These are phyloP conservation scores for Camellia sinensis DNA, from an alignment of 148 eudicot species.

Conservation along the genomic window DNA sequence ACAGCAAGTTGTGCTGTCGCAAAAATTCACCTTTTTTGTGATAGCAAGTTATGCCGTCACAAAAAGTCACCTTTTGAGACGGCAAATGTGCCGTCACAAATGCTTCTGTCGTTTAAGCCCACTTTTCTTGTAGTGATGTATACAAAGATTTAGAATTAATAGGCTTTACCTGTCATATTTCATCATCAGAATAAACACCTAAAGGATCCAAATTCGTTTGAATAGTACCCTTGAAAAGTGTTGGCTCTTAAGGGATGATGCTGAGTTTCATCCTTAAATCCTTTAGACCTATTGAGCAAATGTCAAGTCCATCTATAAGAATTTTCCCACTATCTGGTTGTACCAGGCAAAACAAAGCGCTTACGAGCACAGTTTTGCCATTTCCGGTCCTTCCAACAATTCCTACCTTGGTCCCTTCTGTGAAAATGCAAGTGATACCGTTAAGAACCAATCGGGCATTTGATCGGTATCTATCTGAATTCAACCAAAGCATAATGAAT, in stretches of 20 bases:
- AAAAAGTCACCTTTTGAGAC: too few species aligned
- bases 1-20: too few species aligned
- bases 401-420: conserved; percentile 51
- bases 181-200: conserved; percentile 52
- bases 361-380: conserved; percentile 64
- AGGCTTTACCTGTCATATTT: conserved; percentile 58
- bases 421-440: conserved; percentile 62
- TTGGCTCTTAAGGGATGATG: conserved; percentile 74
- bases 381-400: conserved; percentile 73
- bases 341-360: conserved; percentile 61
- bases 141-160: too few species aligned
- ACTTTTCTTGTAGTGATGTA: too few species aligned
- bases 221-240: conserved; percentile 63
- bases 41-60: too few species aligned
- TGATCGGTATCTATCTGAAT: conserved; percentile 51
- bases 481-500: conserved; percentile 5
- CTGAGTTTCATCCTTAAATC: conserved; percentile 54
- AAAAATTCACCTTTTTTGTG: too few species aligned
- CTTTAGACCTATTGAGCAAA: conserved; percentile 60
- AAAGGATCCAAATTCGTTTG: conserved; percentile 65
- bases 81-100: too few species aligned
- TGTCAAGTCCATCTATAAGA: conserved; percentile 51
- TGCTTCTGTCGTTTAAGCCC: too few species aligned
- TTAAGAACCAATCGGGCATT: conserved; percentile 64
- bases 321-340: conserved; percentile 56